Conservation (phyloP, 1,139 yeast genomes). For the Debaryomyces subglobosus region DNA sequence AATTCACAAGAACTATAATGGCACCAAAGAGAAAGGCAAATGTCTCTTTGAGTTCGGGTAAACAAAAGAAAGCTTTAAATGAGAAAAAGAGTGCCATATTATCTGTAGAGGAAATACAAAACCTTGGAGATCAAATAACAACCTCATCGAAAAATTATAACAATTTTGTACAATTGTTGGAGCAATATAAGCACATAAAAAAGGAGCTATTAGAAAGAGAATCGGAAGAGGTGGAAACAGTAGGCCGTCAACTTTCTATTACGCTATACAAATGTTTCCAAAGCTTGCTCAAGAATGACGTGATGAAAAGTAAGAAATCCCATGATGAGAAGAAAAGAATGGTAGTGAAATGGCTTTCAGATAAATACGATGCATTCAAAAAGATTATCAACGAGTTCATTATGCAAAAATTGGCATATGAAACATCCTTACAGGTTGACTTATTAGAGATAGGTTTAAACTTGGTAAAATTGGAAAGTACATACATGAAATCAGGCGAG, state of each 20-base stretch:
- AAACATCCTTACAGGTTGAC: constrained; percentile 58
- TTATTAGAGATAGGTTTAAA: constrained; percentile 66
- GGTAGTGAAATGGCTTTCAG: constrained; percentile 64
- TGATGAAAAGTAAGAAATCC: constrained; percentile 41
- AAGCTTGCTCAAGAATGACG: constrained; percentile 52
- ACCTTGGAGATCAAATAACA: constrained; percentile 33
- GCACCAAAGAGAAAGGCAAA: constrained; percentile 25
- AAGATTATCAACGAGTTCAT: constrained; percentile 45
- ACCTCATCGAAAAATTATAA: constrained; percentile 48
- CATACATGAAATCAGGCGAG: constrained; percentile 50
- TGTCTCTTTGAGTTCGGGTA: constrained; percentile 13
- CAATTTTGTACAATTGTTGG: constrained; percentile 49
- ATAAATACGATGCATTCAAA: constrained; percentile 62
- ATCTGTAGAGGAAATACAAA: constrained; percentile 33
- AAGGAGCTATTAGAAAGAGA: constrained; percentile 20
- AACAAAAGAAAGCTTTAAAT: constrained; percentile 10
- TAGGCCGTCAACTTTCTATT: constrained; percentile 54
- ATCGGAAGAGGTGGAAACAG: constrained; percentile 30
- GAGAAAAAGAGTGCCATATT: constrained; percentile 14
- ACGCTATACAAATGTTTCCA: constrained; percentile 61
- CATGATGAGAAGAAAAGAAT: constrained; percentile 49
- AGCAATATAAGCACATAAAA: constrained; percentile 35
- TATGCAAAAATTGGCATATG: constrained; percentile 30
- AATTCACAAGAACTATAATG: constrained; percentile 11
- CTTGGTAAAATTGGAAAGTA: constrained; percentile 62